These are phyloP conservation scores for Cystobasidiopsis lactophilus DNA, from an alignment of 768 basidiomycete genomes.

Conservation along the genomic window DNA sequence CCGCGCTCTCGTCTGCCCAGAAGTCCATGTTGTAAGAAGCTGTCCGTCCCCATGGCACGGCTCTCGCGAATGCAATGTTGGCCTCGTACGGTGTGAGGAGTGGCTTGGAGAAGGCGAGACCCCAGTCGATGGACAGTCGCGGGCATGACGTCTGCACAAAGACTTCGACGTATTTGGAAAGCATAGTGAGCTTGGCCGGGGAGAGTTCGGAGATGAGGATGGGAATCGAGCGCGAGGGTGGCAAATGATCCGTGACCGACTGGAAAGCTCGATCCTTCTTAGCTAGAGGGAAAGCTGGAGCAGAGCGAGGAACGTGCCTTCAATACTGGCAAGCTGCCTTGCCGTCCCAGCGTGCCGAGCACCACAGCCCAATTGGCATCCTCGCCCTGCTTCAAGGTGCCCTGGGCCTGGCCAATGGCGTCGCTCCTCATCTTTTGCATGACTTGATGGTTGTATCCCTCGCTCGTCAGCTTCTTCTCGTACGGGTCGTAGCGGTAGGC, in stretches of 20 bases:
- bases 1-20: conserved; percentile 36
- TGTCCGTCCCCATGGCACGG: conserved; percentile 13
- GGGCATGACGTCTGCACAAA: conserved; percentile 97
- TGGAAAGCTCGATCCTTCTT: conserved; percentile 19
- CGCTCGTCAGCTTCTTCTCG: conserved; percentile 84
- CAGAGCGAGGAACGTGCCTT: conserved; percentile 31
- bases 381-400: conserved; percentile 25
- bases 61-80: conserved; percentile 53
- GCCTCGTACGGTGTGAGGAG: conserved; percentile 85
- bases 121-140: conserved; percentile 93
- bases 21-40: conserved; percentile 85
- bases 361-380: conserved; percentile 55
- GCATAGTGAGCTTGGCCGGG: conserved; percentile 70
- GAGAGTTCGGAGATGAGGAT: conserved; percentile 94
- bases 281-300: no score
- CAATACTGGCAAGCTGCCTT: conserved; percentile 76
- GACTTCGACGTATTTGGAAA: conserved; percentile 55
- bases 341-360: conserved; percentile 79
- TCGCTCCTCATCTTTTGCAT: conserved; percentile 56
- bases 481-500: conserved; percentile 98
- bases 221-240: conserved; percentile 32
- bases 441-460: conserved; percentile 67
- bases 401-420: conserved; percentile 51
- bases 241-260: conserved; percentile 40
- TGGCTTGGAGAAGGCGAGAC: conserved; percentile 77